phyloP scores from a whole-genome alignment of 306 rosid genomes.

The Trifolium subterraneum region DNA sequence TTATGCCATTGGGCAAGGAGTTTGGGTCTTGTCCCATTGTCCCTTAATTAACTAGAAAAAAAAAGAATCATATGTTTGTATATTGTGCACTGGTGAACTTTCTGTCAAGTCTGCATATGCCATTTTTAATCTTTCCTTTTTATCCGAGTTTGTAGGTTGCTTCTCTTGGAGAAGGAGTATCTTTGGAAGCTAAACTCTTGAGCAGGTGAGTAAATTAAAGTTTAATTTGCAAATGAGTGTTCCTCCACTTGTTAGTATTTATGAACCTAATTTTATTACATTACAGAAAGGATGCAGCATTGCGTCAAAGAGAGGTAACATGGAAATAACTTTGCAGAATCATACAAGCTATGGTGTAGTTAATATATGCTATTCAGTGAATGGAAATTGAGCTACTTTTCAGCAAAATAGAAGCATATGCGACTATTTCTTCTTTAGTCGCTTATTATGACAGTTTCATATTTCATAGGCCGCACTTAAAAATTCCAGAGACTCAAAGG shows the following conservation, averaged over 20 bases:
- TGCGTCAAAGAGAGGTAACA: constrained; percentile 91
- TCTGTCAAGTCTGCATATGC: constrained; percentile 25
- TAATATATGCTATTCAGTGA: constrained; percentile 30
- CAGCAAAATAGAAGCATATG: constrained; percentile 31
- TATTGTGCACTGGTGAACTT: constrained; percentile 13
- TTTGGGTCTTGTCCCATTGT: constrained; percentile 20
- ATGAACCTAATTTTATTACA: constrained; percentile 35
- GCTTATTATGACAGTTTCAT: constrained; percentile 34
- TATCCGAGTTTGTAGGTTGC: constrained; percentile 70
- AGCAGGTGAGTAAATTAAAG: constrained; percentile 79
- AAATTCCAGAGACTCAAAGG: constrained; percentile 74
- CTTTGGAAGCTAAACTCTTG: constrained; percentile 97
- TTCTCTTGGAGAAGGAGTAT: constrained; percentile 90
- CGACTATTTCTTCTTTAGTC: constrained; percentile 35
- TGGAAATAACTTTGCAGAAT: constrained; percentile 39
- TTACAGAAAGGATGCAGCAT: constrained; percentile 90
- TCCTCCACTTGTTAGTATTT: constrained; percentile 38
- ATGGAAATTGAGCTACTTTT: constrained; percentile 35
- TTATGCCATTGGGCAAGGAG: constrained; percentile 30
- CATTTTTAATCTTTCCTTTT: constrained; percentile 34
- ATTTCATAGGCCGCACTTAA: constrained; percentile 82
- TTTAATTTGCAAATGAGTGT: constrained; percentile 39
- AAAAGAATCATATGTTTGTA: constrained; percentile 20
- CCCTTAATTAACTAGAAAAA: constrained; percentile 1
- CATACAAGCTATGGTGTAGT: constrained; percentile 24